Evolutionary conservation across 2,329 filamentous ascomycete genomes (phyloP).

Genomic region (Tolypocladium sp.): DNA sequence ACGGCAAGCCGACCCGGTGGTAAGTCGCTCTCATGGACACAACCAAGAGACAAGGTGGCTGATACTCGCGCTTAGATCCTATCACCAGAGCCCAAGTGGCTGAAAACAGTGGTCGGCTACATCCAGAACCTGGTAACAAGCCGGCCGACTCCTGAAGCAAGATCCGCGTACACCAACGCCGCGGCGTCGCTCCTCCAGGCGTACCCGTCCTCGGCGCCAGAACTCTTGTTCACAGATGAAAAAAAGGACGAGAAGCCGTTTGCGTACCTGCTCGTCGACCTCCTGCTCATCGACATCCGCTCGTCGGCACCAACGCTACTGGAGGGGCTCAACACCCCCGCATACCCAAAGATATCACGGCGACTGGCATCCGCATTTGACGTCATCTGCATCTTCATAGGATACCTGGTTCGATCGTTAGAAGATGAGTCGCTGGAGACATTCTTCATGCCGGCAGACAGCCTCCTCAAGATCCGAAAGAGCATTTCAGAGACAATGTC

Average conservation of each 20-base stretch:
- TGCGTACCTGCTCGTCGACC: slow-evolving; percentile 53
- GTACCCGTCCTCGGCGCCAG: slow-evolving; percentile 37
- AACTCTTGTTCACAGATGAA: slow-evolving; percentile 42
- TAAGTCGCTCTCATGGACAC: slow-evolving; percentile 19
- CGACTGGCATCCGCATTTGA: slow-evolving; percentile 54
- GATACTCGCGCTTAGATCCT: slow-evolving; percentile 29
- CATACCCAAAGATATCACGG: slow-evolving; percentile 40
- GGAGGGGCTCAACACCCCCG: slow-evolving; percentile 43
- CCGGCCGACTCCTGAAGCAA: slow-evolving; percentile 43
- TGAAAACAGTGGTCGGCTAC: slow-evolving; percentile 33
- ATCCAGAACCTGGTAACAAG: slow-evolving; percentile 45
- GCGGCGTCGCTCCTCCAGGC: slow-evolving; percentile 46
- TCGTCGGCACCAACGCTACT: slow-evolving; percentile 53
- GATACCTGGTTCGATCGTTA: slow-evolving; percentile 44
- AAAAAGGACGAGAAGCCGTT: slow-evolving; percentile 40
- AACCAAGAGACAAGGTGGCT: neutral
- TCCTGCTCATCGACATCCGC: slow-evolving; percentile 58
- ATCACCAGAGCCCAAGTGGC: slow-evolving; percentile 43
- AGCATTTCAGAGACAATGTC: slow-evolving; percentile 55
- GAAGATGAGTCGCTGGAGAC: slow-evolving; percentile 34
- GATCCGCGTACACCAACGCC: slow-evolving; percentile 50
- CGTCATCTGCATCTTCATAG: slow-evolving; percentile 51
- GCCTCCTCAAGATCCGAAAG: slow-evolving; percentile 51
- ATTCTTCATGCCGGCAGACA: slow-evolving; percentile 44
- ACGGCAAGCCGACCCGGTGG: slow-evolving; percentile 36